Base-by-base conservation (phyloP, 2,329 filamentous ascomycete genomes). In the Stachybotrys chartarum region DNA sequence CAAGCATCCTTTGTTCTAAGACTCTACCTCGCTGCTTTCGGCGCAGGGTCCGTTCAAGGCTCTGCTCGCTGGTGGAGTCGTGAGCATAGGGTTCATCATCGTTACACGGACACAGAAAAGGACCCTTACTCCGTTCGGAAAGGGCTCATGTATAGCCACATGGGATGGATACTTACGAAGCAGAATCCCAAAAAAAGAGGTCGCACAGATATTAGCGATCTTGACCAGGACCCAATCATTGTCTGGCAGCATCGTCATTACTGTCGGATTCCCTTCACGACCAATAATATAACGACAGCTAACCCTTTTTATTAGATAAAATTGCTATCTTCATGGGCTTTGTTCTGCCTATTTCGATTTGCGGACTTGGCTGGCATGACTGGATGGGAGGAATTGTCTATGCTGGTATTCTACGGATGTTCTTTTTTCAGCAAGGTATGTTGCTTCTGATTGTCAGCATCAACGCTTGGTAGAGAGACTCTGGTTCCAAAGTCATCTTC, bases 111-210 rank as follows among this genome's bases (percentile, higher is more conserved):
- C 68, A 91, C 88, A 66, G 86, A 90, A 51, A 91, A 91, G 76
- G 88, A 91, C 64, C 88, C 88, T 46, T 91, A 91, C 76, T 90
- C 86, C 49, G 88, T 91, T 63, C 83, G 86, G 72, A 91, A 91
- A 78, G 88, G 88, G 60, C 78, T 91, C 46, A 72, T 88, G 60
- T 90, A 90, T 78, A 88, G 80, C 12, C 54, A 61, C 44, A 77
- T 91, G 53, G 88, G 88, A 64, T 91, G 88, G 88, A 90, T 92
- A 85, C 72, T 92, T 65, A 85, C 91, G 81, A 90, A 90, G 78
- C 88, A 91, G 75, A 90, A 92, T 76, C 87, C 87, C 57, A 90
- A 90, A 78, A 80, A 85, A 56, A 89, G 89, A 64, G 88, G 88
- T 65, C 86, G 88, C 56, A 90, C 87, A 69, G 88, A 92, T 64